Evolutionary conservation across 768 basidiomycete genomes (phyloP), one percentile per base, ranked within the genome.

Genomic region (Dendrothele bispora): DNA sequence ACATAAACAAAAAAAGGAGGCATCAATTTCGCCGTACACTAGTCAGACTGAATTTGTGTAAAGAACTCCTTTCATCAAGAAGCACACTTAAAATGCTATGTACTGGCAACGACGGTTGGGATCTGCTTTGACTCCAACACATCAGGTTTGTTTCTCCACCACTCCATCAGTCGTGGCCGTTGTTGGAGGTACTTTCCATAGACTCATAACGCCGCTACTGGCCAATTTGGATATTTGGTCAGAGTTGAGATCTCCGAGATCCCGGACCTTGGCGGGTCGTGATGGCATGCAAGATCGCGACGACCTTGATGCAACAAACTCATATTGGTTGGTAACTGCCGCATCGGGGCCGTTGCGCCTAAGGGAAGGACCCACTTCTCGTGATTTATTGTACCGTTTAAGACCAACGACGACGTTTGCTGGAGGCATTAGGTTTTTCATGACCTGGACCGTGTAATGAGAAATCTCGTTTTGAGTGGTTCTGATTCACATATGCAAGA

Each of bases 191-290:
- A n/a, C n/a, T n/a, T n/a, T n/a, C 76, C 77, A 82, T 10, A 86
- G 62, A 20, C 74, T 71, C 49, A 86, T 52, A 7, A 82, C 83
- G 5, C n/a, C n/a, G n/a, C 69, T 60, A 37, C 68, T 64, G 22
- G 74, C 65, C 59, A 77, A 61, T 43, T 70, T 60, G 34, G 83
- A 79, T 24, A 82, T 67, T 48, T 69, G 58, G 2, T 47, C 65
- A 25, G 82, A 80, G 48, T 73, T 61, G 11, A 86, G 64, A 58
- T 80, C 72, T 20, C 69, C 70, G 49, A 79, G 56, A 28, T 64
- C 65, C 22, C 65, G 60, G 18, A 71, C 55, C 53, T 69, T 70
- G 25, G 69, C 68, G 8, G 72, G 70, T 51, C 59, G 49, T 8
- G 75, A 75, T 7, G 65, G 62, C 48, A 59, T 53, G 14, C 63